Conservation (phyloP, 305 asterid species). For the Solanum hybrid region DNA sequence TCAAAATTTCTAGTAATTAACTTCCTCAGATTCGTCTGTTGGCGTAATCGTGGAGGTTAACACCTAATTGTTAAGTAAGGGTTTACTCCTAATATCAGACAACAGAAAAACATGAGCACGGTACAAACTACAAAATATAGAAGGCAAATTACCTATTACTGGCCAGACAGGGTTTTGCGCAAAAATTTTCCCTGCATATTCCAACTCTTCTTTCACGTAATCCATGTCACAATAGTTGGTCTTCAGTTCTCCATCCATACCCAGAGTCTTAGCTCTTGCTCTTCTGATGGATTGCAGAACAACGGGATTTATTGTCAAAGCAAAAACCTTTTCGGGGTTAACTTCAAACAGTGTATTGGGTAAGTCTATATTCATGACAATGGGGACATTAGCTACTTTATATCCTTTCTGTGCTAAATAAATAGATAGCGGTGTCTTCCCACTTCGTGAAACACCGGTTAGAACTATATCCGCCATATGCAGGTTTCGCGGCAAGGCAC, state of each 20-base stretch:
- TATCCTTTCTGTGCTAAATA: slow-evolving; percentile 87
- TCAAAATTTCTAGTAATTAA: not conserved
- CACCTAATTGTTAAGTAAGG: not conserved
- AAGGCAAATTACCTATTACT: slow-evolving; percentile 43
- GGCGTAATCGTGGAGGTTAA: not conserved
- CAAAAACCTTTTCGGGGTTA: slow-evolving; percentile 79
- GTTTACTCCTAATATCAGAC: not conserved
- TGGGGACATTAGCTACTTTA: slow-evolving; percentile 88
- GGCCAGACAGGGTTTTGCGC: slow-evolving; percentile 86
- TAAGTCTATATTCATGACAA: slow-evolving; percentile 54
- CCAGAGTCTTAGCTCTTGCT: slow-evolving; percentile 76
- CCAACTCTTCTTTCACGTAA: slow-evolving; percentile 56
- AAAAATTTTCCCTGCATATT: slow-evolving; percentile 51
- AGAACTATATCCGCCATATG: slow-evolving; percentile 70
- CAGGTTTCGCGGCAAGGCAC: slow-evolving; percentile 75
- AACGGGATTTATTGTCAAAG: slow-evolving; percentile 63
- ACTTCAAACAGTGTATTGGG: slow-evolving; percentile 61
- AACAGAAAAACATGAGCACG: not conserved
- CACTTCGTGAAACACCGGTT: slow-evolving; percentile 83
- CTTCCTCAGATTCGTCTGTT: not conserved
- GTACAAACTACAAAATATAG: not conserved
- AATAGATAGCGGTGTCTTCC: slow-evolving; percentile 87
- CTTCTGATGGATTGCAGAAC: slow-evolving; percentile 66
- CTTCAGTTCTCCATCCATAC: slow-evolving; percentile 37
- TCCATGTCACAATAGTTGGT: slow-evolving; percentile 74